A percentile compares a stretch with the other conserved stretches of the same genome.
Evolutionary conservation across 352 stramenopile genomes (phyloP).

Genomic region (Phytophthora melonis): DNA sequence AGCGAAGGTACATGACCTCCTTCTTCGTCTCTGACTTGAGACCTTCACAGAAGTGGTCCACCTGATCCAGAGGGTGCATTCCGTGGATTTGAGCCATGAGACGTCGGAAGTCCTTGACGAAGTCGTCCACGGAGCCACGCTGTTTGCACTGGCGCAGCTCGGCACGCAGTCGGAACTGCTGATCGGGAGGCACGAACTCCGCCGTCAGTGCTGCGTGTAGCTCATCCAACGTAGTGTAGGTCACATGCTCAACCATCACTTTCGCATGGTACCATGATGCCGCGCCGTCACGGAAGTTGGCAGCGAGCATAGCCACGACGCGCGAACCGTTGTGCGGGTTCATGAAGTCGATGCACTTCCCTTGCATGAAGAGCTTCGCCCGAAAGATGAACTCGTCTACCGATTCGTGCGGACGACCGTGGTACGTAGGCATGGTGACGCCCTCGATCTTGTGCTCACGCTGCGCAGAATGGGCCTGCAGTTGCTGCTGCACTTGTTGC

Average conservation of each 20-base stretch:
- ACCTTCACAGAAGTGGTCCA: too few relatives aligned
- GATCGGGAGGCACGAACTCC: conserved; percentile 11
- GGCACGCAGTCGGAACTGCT: conserved; percentile 13
- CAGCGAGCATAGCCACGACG: conserved; percentile 14
- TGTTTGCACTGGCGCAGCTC: conserved; percentile 5
- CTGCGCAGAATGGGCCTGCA: conserved; percentile 8
- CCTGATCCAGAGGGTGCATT: too few relatives aligned
- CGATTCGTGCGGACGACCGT: conserved; percentile 1
- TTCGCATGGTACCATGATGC: conserved; percentile 12
- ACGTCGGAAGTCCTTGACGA: conserved; percentile 10
- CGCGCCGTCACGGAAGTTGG: conserved; percentile 6
- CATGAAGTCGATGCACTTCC: conserved; percentile 21
- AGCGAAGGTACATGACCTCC: too few relatives aligned
- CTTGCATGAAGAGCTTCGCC: conserved; percentile 15
- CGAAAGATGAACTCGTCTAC: conserved; percentile 21
- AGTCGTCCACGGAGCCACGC: conserved; percentile 1
- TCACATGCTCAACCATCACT: conserved; percentile 4
- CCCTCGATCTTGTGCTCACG: conserved; percentile 11
- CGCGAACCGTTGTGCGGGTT: neutral
- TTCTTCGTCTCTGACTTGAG: too few relatives aligned
- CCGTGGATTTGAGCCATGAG: too few relatives aligned
- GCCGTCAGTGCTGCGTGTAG: neutral
- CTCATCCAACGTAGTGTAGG: neutral
- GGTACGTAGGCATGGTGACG: conserved; percentile 11
- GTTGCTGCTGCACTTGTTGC: conserved; percentile 3